These are phyloP conservation scores for Backusella westeae DNA, from an alignment of 192 early-diverging fungal species.

Conservation along the genomic window DNA sequence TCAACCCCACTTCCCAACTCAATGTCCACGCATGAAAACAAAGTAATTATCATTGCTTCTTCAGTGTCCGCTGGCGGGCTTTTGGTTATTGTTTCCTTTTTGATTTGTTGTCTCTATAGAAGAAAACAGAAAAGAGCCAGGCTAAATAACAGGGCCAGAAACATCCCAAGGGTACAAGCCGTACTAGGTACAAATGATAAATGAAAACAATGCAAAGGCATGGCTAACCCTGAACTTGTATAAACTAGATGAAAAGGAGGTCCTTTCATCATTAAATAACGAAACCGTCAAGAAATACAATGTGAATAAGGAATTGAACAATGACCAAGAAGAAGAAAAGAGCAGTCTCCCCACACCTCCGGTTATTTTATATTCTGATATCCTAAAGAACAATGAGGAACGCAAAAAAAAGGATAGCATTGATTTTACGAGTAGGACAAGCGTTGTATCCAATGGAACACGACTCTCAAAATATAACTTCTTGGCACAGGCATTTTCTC, in stretches of 20 bases:
- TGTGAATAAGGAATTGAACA: background rate
- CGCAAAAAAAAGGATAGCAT: background rate
- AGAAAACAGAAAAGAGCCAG: background rate
- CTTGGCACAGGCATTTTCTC: slow-evolving; percentile 37
- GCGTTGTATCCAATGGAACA: slow-evolving; percentile 9
- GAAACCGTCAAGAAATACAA: background rate
- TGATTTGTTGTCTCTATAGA: slow-evolving; percentile 8
- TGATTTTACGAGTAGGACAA: background rate
- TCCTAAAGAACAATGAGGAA: background rate
- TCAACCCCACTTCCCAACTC: background rate
- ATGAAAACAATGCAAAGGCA: background rate
- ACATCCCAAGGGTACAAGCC: background rate
- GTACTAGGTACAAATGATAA: background rate
- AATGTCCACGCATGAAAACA: background rate
- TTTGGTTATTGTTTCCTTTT: background rate
- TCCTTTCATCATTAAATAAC: background rate
- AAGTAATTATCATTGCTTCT: slow-evolving; percentile 1
- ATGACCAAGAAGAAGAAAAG: background rate
- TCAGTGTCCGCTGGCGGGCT: slow-evolving; percentile 2
- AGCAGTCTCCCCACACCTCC: background rate
- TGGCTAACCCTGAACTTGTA: background rate
- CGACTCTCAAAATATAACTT: slow-evolving; percentile 42
- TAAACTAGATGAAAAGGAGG: background rate
- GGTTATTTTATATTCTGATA: slow-evolving; percentile 1
- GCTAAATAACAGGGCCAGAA: background rate